These are phyloP conservation scores for Kwoniella bestiolae DNA, from an alignment of 768 basidiomycete genomes.

Conservation along the genomic window DNA sequence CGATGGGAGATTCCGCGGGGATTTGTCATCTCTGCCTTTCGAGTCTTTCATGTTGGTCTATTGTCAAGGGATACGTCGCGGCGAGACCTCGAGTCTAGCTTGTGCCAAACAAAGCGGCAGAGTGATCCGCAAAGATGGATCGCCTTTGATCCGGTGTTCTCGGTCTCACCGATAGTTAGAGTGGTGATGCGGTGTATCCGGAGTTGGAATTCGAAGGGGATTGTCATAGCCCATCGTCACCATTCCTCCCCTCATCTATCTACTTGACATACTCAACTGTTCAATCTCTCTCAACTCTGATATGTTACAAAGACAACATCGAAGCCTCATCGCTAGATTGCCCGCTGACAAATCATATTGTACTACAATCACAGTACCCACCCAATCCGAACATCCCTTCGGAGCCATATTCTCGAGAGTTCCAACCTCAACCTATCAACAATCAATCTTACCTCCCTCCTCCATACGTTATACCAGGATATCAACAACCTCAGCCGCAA, in stretches of 20 bases:
- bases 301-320: too few relatives aligned
- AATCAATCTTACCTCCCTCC: slow-evolving; percentile 20
- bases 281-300: too few relatives aligned
- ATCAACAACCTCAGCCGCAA: slow-evolving; percentile 8
- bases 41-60: neutral
- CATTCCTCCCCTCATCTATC: neutral
- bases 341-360: neutral
- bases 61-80: neutral
- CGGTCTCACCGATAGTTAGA: neutral
- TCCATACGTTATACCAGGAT: slow-evolving; percentile 16
- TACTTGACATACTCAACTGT: too few relatives aligned
- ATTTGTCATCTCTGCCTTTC: neutral
- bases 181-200: neutral
- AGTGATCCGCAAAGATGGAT: too few relatives aligned
- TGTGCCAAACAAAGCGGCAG: too few relatives aligned
- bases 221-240: neutral
- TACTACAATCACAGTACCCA: neutral
- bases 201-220: neutral
- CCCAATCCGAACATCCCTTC: neutral
- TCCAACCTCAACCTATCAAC: slow-evolving; percentile 1
- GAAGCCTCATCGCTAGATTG: too few relatives aligned
- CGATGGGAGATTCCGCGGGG: neutral
- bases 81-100: too few relatives aligned
- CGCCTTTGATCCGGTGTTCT: slow-evolving; percentile 22
- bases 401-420: neutral